Conservation (phyloP, 2,329 filamentous ascomycete genomes). For the Claviceps africana region DNA sequence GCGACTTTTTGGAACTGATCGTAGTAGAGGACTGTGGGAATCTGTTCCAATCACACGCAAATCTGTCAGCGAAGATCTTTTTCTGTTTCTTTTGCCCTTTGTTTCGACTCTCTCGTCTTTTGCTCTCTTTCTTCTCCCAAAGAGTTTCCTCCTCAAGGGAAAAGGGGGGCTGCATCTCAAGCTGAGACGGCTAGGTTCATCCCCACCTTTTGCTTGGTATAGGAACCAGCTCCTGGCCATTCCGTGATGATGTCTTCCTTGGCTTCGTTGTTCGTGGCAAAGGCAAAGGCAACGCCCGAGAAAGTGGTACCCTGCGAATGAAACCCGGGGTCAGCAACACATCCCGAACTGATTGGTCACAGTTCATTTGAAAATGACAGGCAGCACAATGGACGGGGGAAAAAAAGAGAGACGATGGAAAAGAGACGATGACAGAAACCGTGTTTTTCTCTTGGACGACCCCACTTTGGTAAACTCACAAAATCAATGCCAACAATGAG, state of each 20-base stretch:
- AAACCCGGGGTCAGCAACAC: slow-evolving; percentile 4
- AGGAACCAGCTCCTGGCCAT: slow-evolving; percentile 94
- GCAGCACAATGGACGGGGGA: not conserved
- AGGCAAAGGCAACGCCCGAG: slow-evolving; percentile 92
- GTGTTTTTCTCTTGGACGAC: not conserved
- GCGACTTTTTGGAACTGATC: slow-evolving; percentile 99
- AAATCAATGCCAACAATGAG: slow-evolving; percentile 98
- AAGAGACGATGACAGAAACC: not conserved
- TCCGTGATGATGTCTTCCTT: slow-evolving; percentile 99
- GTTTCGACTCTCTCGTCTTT: not conserved
- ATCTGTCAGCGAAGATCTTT: not conserved
- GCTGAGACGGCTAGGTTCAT: not conserved
- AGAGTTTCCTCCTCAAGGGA: not conserved
- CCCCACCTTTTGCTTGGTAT: slow-evolving; percentile 92
- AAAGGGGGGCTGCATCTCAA: not conserved
- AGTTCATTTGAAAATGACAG: not conserved
- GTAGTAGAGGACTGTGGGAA: slow-evolving; percentile 98
- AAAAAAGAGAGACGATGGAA: no score
- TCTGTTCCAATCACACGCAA: slow-evolving; percentile 37
- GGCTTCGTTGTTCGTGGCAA: slow-evolving; percentile 92
- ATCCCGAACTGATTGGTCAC: not conserved
- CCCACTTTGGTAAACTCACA: slow-evolving; percentile 38
- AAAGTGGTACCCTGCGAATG: slow-evolving; percentile 74
- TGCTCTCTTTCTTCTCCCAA: not conserved
- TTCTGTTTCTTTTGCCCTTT: not conserved